phyloP scores from a whole-genome alignment of 2,329 filamentous ascomycete species.

The Colletotrichum destructivum region DNA sequence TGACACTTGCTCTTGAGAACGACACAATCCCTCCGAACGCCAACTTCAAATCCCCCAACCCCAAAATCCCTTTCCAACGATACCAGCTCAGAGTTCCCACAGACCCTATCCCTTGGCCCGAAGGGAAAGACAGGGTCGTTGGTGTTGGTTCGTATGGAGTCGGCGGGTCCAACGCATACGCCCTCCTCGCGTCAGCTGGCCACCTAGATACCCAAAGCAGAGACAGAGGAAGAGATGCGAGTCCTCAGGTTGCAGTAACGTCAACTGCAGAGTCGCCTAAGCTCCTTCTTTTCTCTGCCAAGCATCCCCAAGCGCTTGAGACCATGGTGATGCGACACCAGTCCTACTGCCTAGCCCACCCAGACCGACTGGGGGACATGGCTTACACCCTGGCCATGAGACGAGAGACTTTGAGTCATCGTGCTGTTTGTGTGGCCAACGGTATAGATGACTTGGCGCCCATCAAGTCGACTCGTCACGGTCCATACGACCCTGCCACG shows the following conservation, averaged over 20 bases:
- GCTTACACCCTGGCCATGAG: constrained; percentile 50
- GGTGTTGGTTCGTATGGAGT: constrained; percentile 56
- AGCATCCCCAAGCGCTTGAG: constrained; percentile 37
- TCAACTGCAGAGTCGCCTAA: background rate
- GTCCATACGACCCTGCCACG: constrained; percentile 44
- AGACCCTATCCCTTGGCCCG: constrained; percentile 47
- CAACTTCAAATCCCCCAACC: constrained; percentile 39
- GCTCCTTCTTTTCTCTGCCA: constrained; percentile 22
- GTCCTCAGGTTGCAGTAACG: too few species aligned
- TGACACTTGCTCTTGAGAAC: constrained; percentile 46
- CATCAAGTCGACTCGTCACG: constrained; percentile 43
- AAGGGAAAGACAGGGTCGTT: constrained; percentile 45
- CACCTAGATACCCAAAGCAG: background rate
- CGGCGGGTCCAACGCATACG: constrained; percentile 46
- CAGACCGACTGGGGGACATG: constrained; percentile 43
- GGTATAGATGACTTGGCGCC: constrained; percentile 25
- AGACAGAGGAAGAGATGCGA: background rate
- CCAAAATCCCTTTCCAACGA: constrained; percentile 36
- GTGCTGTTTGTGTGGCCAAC: constrained; percentile 45
- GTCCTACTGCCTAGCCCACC: constrained; percentile 43
- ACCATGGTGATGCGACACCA: constrained; percentile 13
- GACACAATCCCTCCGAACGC: constrained; percentile 36
- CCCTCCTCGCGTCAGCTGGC: constrained; percentile 4
- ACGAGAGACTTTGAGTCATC: constrained; percentile 47
- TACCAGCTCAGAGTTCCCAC: constrained; percentile 47